These are phyloP conservation scores for Reutealis trisperma DNA, from an alignment of 345 rosid genomes.

Conservation along the genomic window DNA sequence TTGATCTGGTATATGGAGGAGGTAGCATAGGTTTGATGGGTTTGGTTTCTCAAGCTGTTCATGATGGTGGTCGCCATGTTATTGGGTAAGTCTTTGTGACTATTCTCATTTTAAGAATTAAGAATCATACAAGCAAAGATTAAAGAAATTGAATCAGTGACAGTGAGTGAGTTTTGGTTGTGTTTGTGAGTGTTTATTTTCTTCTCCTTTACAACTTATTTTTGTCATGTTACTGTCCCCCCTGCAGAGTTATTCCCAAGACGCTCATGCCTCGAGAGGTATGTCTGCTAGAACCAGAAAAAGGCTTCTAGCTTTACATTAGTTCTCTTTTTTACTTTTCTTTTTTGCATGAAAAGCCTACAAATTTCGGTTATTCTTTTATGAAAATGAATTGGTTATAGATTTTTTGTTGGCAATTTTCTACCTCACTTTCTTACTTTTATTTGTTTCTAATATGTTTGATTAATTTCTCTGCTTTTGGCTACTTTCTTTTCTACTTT, in stretches of 20 bases:
- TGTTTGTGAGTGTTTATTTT: conserved; percentile 20
- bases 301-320: conserved; percentile 42
- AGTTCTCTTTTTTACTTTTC: background rate
- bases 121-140: conserved; percentile 5
- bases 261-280: conserved; percentile 99
- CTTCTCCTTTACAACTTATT: conserved; percentile 33
- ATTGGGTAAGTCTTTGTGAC: conserved; percentile 60
- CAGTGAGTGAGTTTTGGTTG: conserved; percentile 23
- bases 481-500: conserved; percentile 15
- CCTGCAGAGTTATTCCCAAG: conserved; percentile 97
- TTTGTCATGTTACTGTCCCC: conserved; percentile 78
- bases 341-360: conserved; percentile 14
- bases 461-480: conserved; percentile 17
- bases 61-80: conserved; percentile 99
- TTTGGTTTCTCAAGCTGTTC: conserved; percentile 97
- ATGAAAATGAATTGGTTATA: background rate
- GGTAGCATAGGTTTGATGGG: conserved; percentile 99
- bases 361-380: conserved; percentile 14
- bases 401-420: conserved; percentile 28
- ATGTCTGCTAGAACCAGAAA: conserved; percentile 50
- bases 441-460: conserved; percentile 20
- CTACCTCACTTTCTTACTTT: conserved; percentile 15
- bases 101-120: background rate
- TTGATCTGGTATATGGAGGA: conserved; percentile 99
- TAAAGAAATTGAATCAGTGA: conserved; percentile 32